Base-by-base conservation (phyloP, 495 filamentous ascomycete species). In the Astrothelium macrocarpum region DNA sequence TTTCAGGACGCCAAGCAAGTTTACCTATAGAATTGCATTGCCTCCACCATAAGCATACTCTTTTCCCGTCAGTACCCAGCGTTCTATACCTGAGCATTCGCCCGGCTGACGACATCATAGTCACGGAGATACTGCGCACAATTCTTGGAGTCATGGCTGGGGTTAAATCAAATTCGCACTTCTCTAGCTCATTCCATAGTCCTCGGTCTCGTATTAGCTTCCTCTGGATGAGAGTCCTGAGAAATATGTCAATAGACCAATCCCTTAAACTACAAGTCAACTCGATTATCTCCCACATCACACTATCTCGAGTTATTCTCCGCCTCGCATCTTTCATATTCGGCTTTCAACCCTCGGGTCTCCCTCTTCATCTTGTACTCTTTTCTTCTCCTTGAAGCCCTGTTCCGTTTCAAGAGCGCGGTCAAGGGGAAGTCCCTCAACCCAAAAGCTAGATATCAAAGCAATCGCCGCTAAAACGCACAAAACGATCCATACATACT, bases 1-100 rank as follows among this genome's bases (percentile, higher is more conserved):
- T 75, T 86, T 28, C 82, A 81, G 62, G 90, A 96, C 53, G 90
- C 91, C 11, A 85, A 79, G 71, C 85, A 88, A 71, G 87, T 98
- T 31, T 85, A 82, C 63, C 74, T 87, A 32, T 78, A 64, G 68
- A n/a, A n/a, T n/a, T n/a, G n/a, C n/a, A n/a, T n/a, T n/a, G n/a
- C n/a, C n/a, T n/a, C n/a, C n/a, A n/a, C n/a, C 42, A 18, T 64
- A 31, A 14, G 14, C 34, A 5, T 14, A 39, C 14, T 5, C 14
- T 39, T 39, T 39, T 14, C 34, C 34, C 34, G 5, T 39, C 14
- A 39, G 34, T 5, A 14, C 34, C 34, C 14, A 14, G 14, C 5
- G 5, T 39, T 5, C 14, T 5, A 39, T 39, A 39, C 5, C 34
- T 39, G 34, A 39, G 5, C 5, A n/a, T n/a, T n/a, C n/a, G n/a